A percentile compares a stretch with the other conserved stretches of the same genome.
phyloP scores from a whole-genome alignment of 257 asterid genomes.

The Hygrophila difformis region DNA sequence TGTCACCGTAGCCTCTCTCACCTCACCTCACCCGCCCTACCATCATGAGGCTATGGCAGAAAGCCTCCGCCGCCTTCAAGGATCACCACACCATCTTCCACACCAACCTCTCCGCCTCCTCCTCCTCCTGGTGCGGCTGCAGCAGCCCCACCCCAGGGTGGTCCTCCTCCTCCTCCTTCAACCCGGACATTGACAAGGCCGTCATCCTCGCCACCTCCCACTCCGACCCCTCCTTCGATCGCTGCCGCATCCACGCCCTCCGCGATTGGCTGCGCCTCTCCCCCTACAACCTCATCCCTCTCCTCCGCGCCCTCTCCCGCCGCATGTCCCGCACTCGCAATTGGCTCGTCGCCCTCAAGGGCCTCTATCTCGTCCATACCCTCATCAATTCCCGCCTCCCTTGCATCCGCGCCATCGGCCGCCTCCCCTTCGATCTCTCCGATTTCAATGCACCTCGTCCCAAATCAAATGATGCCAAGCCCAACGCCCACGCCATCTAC shows the following conservation, averaged over 20 bases:
- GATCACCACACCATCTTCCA: constrained; percentile 57
- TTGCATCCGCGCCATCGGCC: constrained; percentile 45
- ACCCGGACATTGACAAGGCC: constrained; percentile 70
- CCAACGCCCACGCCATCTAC: constrained; percentile 23
- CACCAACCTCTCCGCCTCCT: constrained; percentile 40
- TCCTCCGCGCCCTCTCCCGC: constrained; percentile 44
- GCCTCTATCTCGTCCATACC: constrained; percentile 57
- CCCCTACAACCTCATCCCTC: constrained; percentile 47
- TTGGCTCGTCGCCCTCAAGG: constrained; percentile 74
- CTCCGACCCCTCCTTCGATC: constrained; percentile 33
- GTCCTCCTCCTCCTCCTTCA: constrained; percentile 43
- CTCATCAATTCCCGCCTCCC: constrained; percentile 30
- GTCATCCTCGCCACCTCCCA: constrained; percentile 74
- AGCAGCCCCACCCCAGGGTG: too few species aligned
- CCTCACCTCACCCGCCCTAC: too few species aligned
- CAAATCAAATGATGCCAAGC: too few species aligned
- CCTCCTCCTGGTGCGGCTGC: constrained; percentile 48
- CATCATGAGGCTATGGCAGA: constrained; percentile 68
- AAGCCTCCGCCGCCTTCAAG: constrained; percentile 55
- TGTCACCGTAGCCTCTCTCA: not conserved
- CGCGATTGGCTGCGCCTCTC: constrained; percentile 60
- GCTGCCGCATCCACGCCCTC: constrained; percentile 34
- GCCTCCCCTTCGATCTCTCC: constrained; percentile 77
- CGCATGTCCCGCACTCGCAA: constrained; percentile 41
- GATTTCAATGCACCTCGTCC: constrained; percentile 44